These are phyloP conservation scores for Pelargonium citronellum DNA, from an alignment of 441 rosid species.

Conservation along the genomic window DNA sequence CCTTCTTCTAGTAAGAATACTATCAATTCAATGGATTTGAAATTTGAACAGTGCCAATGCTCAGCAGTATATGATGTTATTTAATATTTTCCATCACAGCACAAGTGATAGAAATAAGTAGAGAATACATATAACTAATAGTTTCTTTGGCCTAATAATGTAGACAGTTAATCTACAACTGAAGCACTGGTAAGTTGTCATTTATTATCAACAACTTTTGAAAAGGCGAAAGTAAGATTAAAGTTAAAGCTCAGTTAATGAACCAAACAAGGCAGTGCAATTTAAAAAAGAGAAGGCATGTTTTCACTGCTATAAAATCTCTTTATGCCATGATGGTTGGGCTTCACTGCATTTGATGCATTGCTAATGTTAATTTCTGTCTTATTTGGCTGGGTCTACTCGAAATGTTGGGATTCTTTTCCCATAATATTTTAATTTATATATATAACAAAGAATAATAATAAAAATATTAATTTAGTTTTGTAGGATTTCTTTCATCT, in stretches of 20 bases:
- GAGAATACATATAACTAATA: neutral
- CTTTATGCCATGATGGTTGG: neutral
- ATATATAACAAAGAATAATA: neutral
- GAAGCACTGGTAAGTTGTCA: neutral
- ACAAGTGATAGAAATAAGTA: constrained; percentile 11
- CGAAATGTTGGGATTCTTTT: neutral
- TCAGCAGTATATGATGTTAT: neutral
- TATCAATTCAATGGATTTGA: constrained; percentile 7
- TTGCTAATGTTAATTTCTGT: neutral
- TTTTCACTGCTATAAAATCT: neutral
- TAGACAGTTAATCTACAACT: neutral
- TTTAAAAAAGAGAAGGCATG: neutral
- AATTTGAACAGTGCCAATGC: neutral
- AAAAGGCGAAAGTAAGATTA: neutral
- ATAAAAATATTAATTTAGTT: no score
- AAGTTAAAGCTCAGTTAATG: constrained; percentile 1
- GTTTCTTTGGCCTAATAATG: neutral
- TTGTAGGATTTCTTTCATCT: neutral
- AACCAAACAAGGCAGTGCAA: neutral
- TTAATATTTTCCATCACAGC: constrained; percentile 9
- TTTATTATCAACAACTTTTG: neutral
- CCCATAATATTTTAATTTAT: neutral
- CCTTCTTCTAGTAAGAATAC: constrained; percentile 70
- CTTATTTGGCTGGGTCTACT: constrained; percentile 2
- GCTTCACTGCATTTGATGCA: neutral